Base-by-base conservation (phyloP, 1,139 yeast genomes). In the Kluyveromyces sp. region DNA sequence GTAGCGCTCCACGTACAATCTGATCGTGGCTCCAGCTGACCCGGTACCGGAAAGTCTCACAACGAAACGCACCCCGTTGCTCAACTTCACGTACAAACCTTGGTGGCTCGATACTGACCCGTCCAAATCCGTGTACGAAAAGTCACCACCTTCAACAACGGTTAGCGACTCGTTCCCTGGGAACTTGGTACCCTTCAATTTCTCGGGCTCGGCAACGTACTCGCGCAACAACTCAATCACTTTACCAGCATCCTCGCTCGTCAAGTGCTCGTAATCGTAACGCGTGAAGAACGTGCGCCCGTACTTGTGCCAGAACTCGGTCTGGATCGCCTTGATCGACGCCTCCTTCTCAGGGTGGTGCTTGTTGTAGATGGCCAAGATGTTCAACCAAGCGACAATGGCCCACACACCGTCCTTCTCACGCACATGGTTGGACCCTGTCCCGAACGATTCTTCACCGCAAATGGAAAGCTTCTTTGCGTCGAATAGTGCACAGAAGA, bases 331-430 rank as follows among this genome's bases (percentile, higher is more conserved):
- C 56, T 79, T 79, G 58, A 92, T 88, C 15, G 95, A 78, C 28
- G 81, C 77, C 44, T 77, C 79, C 48, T 77, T 77, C 39, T 67
- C 69, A 48, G 82, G 80, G 63, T 79, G 70, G 57, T 74, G 67
- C 59, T 82, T 82, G 47, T 63, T 56, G 64, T 78, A 83, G 44
- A 83, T 88, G 21, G 97, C 97, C 60, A 92, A 76, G 49, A 92
- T 86, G 62, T 94, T 94, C 63, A 94, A 78, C 98, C 98, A 92
- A 3, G 98, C 97, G 52, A 87, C 78, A 61, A 92, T 79, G 31
- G 98, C 98, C 98, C 98, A 92, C 50, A 92, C 70, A 51, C 98
- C 98, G 67, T 92, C 98, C 69, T 92, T 92, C 68, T 92, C 98
- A 65, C 98, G 84, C 53, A 94, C 85, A 64, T 92, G 98, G 70